phyloP scores from a whole-genome alignment of 805 yeast genomes.

The Metschnikowia dekortorum region DNA sequence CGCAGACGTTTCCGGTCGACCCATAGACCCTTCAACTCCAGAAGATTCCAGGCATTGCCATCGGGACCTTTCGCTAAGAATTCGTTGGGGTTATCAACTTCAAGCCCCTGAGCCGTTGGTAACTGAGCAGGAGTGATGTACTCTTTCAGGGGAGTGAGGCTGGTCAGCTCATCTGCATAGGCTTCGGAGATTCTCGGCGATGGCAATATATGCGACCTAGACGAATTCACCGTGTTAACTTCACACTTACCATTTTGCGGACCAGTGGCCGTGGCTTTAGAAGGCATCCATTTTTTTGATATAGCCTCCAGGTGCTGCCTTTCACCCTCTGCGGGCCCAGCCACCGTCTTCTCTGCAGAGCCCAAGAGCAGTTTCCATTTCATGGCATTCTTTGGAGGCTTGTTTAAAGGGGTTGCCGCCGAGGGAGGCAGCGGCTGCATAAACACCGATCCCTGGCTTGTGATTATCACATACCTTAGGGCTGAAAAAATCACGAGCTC shows the following conservation, averaged over 20 bases:
- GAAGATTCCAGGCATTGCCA: conserved; percentile 4
- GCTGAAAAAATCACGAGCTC: not conserved
- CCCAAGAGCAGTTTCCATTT: not conserved
- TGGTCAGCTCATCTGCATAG: not conserved
- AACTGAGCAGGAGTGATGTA: not conserved
- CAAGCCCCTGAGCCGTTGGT: not conserved
- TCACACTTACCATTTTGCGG: not conserved
- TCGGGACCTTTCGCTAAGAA: not conserved
- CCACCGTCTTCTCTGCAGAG: not conserved
- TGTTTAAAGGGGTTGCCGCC: not conserved
- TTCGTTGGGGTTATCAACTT: not conserved
- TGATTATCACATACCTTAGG: not conserved
- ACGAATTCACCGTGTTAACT: not conserved
- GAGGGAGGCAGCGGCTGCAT: not conserved
- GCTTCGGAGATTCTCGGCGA: conserved; percentile 4
- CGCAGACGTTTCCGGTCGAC: conserved; percentile 5
- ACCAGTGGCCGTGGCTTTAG: not conserved
- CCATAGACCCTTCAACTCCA: conserved; percentile 10
- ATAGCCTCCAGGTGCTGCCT: not conserved
- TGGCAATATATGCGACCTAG: not conserved
- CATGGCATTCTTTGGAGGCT: not conserved
- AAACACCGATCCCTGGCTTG: not conserved
- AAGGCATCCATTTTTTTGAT: not conserved
- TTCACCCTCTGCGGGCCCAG: not conserved
- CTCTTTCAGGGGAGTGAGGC: not conserved